phyloP scores from a whole-genome alignment of 2,329 filamentous ascomycete species.

The Decorospora gaudefroyi region DNA sequence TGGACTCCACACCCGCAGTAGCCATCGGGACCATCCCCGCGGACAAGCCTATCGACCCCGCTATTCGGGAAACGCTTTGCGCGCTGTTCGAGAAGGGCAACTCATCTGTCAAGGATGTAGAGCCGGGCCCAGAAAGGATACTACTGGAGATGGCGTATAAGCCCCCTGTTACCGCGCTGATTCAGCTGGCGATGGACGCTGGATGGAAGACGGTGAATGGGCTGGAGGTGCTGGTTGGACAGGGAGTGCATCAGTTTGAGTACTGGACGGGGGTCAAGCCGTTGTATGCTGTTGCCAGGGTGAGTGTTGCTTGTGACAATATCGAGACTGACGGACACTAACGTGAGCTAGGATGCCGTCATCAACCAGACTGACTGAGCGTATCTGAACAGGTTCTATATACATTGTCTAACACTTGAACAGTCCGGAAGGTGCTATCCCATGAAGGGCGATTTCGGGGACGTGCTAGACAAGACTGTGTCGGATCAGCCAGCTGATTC shows the following conservation, averaged over 20 bases:
- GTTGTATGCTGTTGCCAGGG: slow-evolving; percentile 70
- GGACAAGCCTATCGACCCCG: slow-evolving; percentile 76
- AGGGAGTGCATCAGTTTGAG: slow-evolving; percentile 84
- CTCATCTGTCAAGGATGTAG: slow-evolving; percentile 13
- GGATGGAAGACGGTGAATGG: slow-evolving; percentile 86
- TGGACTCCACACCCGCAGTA: slow-evolving; percentile 63
- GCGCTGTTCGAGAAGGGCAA: slow-evolving; percentile 54
- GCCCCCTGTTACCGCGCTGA: slow-evolving; percentile 78
- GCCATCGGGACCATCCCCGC: slow-evolving; percentile 91
- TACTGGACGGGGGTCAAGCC: slow-evolving; percentile 83
- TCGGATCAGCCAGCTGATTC: no score
- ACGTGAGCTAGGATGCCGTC: slow-evolving; percentile 21
- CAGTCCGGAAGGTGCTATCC: no score
- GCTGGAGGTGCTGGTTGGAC: slow-evolving; percentile 84
- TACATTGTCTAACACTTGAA: no score
- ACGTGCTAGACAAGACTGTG: neutral
- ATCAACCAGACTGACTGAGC: slow-evolving; percentile 18
- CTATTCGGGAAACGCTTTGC: slow-evolving; percentile 68
- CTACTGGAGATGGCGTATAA: slow-evolving; percentile 97
- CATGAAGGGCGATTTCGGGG: neutral
- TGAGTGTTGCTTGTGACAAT: slow-evolving; percentile 38
- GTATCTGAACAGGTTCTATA: no score
- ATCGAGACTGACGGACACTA: slow-evolving; percentile 1
- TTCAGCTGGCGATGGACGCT: slow-evolving; percentile 76
- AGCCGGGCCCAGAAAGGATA: slow-evolving; percentile 51